Evolutionary conservation across 2,329 filamentous ascomycete species (phyloP).

Genomic region (Colletotrichum magnum): DNA sequence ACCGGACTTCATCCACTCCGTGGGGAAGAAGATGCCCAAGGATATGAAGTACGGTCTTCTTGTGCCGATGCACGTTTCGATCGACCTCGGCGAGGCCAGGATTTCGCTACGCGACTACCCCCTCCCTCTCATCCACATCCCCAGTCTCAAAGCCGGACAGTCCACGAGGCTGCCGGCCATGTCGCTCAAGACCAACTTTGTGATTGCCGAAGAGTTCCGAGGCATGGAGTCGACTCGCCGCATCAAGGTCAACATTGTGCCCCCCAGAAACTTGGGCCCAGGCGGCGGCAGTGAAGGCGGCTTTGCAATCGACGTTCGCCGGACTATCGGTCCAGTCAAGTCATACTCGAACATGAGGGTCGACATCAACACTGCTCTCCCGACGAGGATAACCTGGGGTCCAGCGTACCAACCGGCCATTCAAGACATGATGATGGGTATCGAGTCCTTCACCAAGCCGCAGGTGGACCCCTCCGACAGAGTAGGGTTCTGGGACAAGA

Average conservation of each 20-base stretch:
- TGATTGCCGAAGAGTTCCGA: slow-evolving; percentile 94
- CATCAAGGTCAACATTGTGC: slow-evolving; percentile 87
- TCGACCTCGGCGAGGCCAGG: slow-evolving; percentile 91
- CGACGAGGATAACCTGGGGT: slow-evolving; percentile 96
- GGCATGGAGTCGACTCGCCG: slow-evolving; percentile 84
- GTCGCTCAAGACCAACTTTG: slow-evolving; percentile 90
- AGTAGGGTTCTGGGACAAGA: slow-evolving; percentile 99
- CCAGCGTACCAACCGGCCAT: slow-evolving; percentile 98
- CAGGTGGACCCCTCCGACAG: slow-evolving; percentile 93
- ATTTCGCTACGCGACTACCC: slow-evolving; percentile 95
- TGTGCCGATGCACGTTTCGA: slow-evolving; percentile 88
- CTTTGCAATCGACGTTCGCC: slow-evolving; percentile 87
- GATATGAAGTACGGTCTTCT: slow-evolving; percentile 93
- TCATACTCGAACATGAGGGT: slow-evolving; percentile 94
- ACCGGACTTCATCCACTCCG: slow-evolving; percentile 85
- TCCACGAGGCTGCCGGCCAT: slow-evolving; percentile 85
- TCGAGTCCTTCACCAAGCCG: slow-evolving; percentile 97
- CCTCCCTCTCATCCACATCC: slow-evolving; percentile 90
- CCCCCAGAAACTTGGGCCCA: slow-evolving; percentile 74
- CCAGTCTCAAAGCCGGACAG: slow-evolving; percentile 83
- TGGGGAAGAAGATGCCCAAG: slow-evolving; percentile 96
- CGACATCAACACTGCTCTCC: slow-evolving; percentile 92
- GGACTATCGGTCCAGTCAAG: slow-evolving; percentile 95
- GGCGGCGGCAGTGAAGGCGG: slow-evolving; percentile 70
- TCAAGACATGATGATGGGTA: slow-evolving; percentile 99